Base-by-base conservation (phyloP, 208 protist genomes). In the Porcisia hertigi region DNA sequence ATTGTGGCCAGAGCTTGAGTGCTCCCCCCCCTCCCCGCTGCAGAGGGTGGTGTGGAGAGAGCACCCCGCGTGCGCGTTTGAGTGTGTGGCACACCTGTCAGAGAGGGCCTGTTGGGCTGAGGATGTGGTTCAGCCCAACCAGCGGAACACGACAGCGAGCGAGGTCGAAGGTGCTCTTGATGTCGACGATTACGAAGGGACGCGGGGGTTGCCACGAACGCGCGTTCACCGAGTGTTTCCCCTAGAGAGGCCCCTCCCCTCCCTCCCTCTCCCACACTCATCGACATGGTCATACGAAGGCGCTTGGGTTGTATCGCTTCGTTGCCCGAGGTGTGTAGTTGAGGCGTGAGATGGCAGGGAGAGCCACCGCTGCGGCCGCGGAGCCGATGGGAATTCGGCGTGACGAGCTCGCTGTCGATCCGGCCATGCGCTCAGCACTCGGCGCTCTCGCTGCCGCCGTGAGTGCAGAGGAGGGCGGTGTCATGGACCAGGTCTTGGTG, bases 321-420 rank as follows among this genome's bases (percentile, higher is more conserved):
- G 76, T 69, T 47, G 76, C 47, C 23, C 12, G 45, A 34, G 52
- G 54, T 20, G 59, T 78, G 69, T 81, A 81, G 47, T 66, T 81
- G 43, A 78, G 69, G 8, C 77, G 71, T 16, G 80, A 84, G 25
- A 87, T 76, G 43, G 57, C 81, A 3, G 76, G 71, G 11, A 81
- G 76, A 20, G 55, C 58, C 30, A 73, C 41, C 69, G 47, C 45
- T 9, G 71, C 23, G 14, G 47, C 62, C 3, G 60, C 25, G 25
- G 69, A 30, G 14, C 20, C 62, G 7, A 71, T n/a, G n/a, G 65
- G 47, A 8, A 71, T 41, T 36, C 65, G 65, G 43, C 39, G 20
- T n/a, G 30, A 18, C 20, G 47, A 25, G 36, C 23, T 63, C 36
- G 58, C 54, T 23, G 52, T 43, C 18, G 47, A 34, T 36, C 66